Evolutionary conservation across 2,329 filamentous ascomycete genomes (phyloP).

Genomic region (Colletotrichum chlorophyti): DNA sequence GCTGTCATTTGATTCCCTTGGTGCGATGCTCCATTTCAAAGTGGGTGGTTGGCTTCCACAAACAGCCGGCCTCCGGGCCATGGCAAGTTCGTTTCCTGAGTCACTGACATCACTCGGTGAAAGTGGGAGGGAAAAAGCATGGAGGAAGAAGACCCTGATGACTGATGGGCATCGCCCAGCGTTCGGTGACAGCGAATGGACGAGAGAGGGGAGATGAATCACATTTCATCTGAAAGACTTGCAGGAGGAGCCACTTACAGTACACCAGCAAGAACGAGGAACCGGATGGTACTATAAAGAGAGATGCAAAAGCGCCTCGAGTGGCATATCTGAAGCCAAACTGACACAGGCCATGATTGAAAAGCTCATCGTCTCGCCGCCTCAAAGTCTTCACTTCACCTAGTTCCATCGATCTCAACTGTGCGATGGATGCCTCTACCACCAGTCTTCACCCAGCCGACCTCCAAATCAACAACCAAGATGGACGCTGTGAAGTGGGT

Average conservation of each 20-base stretch:
- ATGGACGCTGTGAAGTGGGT: not conserved
- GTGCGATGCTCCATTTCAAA: not conserved
- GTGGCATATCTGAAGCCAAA: slow-evolving; percentile 16
- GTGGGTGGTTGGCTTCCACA: not conserved
- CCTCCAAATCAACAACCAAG: not conserved
- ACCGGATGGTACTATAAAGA: too few relatives aligned
- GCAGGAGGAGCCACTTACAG: too few relatives aligned
- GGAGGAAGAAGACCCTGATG: not conserved
- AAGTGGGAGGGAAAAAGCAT: not conserved
- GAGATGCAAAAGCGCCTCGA: too few relatives aligned
- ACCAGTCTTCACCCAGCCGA: too few relatives aligned
- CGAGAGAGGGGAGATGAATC: too few relatives aligned
- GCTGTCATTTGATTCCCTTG: slow-evolving; percentile 24
- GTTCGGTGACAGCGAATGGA: too few relatives aligned
- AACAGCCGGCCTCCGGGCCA: not conserved
- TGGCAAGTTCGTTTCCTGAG: slow-evolving; percentile 9
- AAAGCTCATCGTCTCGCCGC: not conserved
- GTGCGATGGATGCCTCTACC: too few relatives aligned
- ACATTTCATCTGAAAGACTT: too few relatives aligned
- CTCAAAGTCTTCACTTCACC: too few relatives aligned
- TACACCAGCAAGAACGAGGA: too few relatives aligned
- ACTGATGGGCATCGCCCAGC: not conserved
- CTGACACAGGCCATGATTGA: slow-evolving; percentile 3
- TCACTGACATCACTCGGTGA: slow-evolving; percentile 15
- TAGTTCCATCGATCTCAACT: too few relatives aligned